Conservation (phyloP, 2,329 filamentous ascomycete species). For the Chalara sp. region DNA sequence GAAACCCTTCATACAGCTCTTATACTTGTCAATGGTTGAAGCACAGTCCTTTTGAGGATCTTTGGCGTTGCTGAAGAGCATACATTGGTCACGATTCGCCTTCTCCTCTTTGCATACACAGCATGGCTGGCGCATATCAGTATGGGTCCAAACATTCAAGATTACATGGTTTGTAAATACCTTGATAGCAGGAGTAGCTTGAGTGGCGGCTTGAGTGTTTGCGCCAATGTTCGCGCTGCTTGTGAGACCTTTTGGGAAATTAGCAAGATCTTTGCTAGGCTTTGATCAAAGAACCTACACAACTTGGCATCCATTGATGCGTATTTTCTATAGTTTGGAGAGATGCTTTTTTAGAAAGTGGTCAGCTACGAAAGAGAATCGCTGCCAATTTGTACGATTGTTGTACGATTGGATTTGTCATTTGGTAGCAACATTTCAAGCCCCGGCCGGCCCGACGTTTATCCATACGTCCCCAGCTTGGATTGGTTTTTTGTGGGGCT, state of each 20-base stretch:
- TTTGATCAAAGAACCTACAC: no score
- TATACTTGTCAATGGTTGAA: conserved; percentile 77
- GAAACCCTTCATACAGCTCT: conserved; percentile 85
- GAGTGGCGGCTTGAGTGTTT: conserved; percentile 19
- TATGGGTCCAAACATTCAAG: neutral
- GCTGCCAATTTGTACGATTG: no score
- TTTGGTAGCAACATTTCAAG: no score
- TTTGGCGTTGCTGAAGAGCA: conserved; percentile 86
- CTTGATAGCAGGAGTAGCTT: conserved; percentile 13
- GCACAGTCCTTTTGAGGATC: conserved; percentile 82
- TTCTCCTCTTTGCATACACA: conserved; percentile 98
- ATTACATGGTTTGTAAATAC: neutral
- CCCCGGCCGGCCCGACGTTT: no score
- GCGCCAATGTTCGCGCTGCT: conserved; percentile 19
- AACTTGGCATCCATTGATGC: no score
- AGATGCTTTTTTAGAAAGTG: no score
- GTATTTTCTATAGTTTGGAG: no score
- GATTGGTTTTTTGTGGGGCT: no score
- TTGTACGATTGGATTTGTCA: no score
- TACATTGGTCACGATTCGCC: conserved; percentile 88
- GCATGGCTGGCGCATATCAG: conserved; percentile 60
- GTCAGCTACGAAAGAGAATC: no score
- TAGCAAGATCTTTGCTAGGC: no score
- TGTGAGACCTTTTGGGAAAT: conserved; percentile 16
- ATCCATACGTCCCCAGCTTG: no score